Evolutionary conservation across 2,329 filamentous ascomycete genomes (phyloP).

Genomic region (Beauveria sp.): DNA sequence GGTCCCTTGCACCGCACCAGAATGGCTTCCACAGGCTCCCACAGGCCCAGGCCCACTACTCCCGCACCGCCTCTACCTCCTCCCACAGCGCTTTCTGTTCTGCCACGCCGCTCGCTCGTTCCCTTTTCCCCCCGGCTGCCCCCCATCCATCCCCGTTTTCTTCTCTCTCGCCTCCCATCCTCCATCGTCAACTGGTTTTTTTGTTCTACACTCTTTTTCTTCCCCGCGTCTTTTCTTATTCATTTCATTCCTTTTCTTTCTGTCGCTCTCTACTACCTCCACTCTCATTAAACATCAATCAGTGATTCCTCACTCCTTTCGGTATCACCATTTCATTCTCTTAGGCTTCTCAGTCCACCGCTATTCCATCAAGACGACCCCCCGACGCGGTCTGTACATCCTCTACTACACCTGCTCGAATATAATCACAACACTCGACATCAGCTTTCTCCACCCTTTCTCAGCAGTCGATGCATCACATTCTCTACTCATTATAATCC

Average conservation of each 20-base stretch:
- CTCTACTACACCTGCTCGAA: background rate
- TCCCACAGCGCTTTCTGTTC: background rate
- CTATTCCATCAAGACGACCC: background rate
- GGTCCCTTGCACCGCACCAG: too few relatives aligned
- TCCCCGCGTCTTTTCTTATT: constrained; percentile 17
- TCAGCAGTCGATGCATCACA: constrained; percentile 30
- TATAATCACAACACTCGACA: constrained; percentile 23
- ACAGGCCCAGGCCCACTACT: background rate
- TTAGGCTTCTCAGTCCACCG: background rate
- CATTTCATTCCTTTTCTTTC: constrained; percentile 5
- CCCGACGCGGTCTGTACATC: background rate
- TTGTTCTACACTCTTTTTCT: constrained; percentile 32
- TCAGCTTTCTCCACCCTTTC: constrained; percentile 17
- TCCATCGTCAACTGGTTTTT: constrained; percentile 25
- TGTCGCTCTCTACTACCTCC: constrained; percentile 7
- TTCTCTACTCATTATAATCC: constrained; percentile 27
- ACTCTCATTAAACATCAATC: background rate
- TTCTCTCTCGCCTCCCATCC: constrained; percentile 25
- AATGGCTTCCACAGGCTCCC: background rate
- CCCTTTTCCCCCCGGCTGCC: constrained; percentile 30
- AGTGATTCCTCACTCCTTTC: background rate
- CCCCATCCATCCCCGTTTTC: constrained; percentile 26
- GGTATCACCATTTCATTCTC: constrained; percentile 7
- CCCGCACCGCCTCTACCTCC: background rate
- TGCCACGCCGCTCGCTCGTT: constrained; percentile 7